Evolutionary conservation across 192 early-diverging fungal genomes (phyloP).

Genomic region (Coemansia erecta): DNA sequence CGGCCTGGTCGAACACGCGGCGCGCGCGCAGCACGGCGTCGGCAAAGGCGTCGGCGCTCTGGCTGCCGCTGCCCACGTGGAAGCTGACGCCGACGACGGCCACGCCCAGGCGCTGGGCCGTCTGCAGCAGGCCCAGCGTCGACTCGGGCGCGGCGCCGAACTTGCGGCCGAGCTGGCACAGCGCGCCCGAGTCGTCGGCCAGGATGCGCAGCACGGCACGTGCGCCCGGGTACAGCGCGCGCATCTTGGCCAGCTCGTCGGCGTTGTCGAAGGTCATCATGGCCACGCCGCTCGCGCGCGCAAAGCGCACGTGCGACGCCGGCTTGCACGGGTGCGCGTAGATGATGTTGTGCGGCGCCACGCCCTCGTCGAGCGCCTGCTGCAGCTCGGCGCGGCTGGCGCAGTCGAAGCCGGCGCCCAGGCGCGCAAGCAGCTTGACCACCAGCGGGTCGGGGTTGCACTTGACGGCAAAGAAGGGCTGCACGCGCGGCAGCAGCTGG

Average conservation of each 20-base stretch:
- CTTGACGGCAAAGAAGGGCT: slow-evolving; percentile 98
- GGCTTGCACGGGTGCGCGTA: slow-evolving; percentile 99
- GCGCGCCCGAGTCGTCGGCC: slow-evolving; percentile 88
- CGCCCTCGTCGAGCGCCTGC: slow-evolving; percentile 70
- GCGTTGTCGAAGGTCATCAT: slow-evolving; percentile 99
- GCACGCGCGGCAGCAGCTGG: slow-evolving; percentile 80
- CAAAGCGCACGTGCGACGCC: slow-evolving; percentile 88
- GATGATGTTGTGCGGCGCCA: slow-evolving; percentile 68
- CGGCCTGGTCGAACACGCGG: slow-evolving; percentile 86
- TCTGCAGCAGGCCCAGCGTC: slow-evolving; percentile 64
- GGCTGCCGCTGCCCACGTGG: slow-evolving; percentile 96
- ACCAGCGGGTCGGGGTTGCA: slow-evolving; percentile 92
- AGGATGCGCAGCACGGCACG: slow-evolving; percentile 91
- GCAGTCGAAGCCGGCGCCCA: slow-evolving; percentile 95
- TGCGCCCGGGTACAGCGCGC: slow-evolving; percentile 74
- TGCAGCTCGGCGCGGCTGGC: slow-evolving; percentile 95
- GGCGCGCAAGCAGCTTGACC: slow-evolving; percentile 71
- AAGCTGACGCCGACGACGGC: slow-evolving; percentile 92
- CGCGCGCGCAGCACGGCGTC: slow-evolving; percentile 88
- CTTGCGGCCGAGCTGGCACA: slow-evolving; percentile 92
- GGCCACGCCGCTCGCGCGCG: slow-evolving; percentile 67
- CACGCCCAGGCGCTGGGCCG: slow-evolving; percentile 76
- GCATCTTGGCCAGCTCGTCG: slow-evolving; percentile 95
- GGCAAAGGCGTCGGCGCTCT: slow-evolving; percentile 80
- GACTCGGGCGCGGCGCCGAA: slow-evolving; percentile 86